Evolutionary conservation across 306 rosid species (phyloP), one percentile per base, ranked within the genome.

Genomic region (Castanea mollissima): DNA sequence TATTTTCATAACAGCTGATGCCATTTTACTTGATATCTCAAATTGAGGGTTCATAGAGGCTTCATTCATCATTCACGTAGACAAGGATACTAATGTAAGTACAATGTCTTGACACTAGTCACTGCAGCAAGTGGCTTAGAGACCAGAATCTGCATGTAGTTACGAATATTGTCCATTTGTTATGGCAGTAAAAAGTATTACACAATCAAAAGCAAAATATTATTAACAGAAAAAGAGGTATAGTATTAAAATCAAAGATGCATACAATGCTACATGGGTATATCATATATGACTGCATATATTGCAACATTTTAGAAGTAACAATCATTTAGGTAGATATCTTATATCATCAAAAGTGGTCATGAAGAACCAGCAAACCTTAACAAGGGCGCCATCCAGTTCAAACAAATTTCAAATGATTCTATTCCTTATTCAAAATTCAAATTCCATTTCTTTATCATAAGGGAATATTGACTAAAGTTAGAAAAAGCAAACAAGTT

Each of bases 1-100:
- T 74, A 91, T 58, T 14, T 83, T 80, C 79, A 85, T 18, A 71
- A 91, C 76, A 75, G 74, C 49, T 14, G 92, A 84, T 74, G 85
- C 87, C 98, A 91, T 89, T 82, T 46, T 78, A 71, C 79, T 72
- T 31, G n/a, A 69, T 80, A 82, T 76, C 77, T 34, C 83, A 71
- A 69, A 64, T 76, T 73, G 73, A 55, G 64, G 59, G 32, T 10
- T 6, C 76, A 82, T 27, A 19, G 55, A 82, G 78, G 62, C 83
- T 74, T 86, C 86, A 84, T 70, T 68, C 76, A 57, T 60, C 71
- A 83, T 75, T 83, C 80, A 76, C 38, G 63, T 78, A 83, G 73
- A 49, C 12, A 15, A 41, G n/a, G 44, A 65, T 75, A 69, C 69
- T 55, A 32, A 29, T 15, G 35, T 41, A 52, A 34, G n/a, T 71